Evolutionary conservation across 352 stramenopile species (phyloP), one percentile per base, ranked within the genome.

Genomic region (Pythium myriotylum): DNA sequence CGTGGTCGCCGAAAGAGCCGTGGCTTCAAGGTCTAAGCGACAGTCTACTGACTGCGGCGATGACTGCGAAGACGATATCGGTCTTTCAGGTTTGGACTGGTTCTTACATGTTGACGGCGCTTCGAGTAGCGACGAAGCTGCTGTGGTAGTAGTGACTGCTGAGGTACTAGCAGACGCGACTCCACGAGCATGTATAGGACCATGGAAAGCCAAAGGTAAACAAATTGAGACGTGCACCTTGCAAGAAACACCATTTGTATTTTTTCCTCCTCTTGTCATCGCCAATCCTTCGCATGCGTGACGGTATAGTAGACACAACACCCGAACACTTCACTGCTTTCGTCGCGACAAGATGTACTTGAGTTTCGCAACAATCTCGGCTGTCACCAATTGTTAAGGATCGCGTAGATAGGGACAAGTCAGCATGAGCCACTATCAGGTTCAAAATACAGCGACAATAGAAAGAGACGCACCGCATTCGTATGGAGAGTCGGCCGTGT

Each of bases 11-110:
- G 98, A 95, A 94, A 94, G 75, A 98, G 91, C 76, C 91, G 94
- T 91, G 97, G 98, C 75, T 99, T 99, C 95, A 99, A 99, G 96
- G 95, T 99, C 67, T 99, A 99, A 98, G 76, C 70, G 53, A 49
- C 33, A 19, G 37, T 48, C 48, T 39, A 24, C 4, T 43, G 53
- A 63, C 50, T 27, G 48, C 20, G 49, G 56, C 56, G 41, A 55
- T 33, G 55, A 33, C 55, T 52, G 39, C 35, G 47, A 65, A 58
- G 57, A 65, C 51, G 33, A 47, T 22, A 58, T 65, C 57, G 39
- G 57, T 65, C 57, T 65, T 65, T 43, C 49, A 47, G 57, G 48
- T 58, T 50, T 58, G 57, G 57, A 53, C 57, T 53, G 27, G 37
- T 23, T 37, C 47, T 48, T 61, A 37, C 47, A 19, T 62, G 43